Base-by-base conservation (phyloP, 2,329 filamentous ascomycete species). In the Colletotrichum sp. region DNA sequence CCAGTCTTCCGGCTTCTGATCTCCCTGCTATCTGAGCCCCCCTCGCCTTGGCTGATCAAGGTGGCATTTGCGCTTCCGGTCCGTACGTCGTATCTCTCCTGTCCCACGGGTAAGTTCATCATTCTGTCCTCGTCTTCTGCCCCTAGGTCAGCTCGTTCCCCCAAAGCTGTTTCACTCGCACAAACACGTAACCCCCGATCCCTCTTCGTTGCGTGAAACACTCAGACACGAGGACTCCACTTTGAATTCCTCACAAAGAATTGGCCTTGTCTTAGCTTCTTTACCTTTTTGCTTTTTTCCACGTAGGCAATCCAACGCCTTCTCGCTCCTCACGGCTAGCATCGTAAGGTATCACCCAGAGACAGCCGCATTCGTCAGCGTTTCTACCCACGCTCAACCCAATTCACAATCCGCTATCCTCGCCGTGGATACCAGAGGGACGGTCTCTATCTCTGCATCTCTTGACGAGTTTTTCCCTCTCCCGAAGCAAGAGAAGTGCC, bases 161-260 rank as follows among this genome's bases (percentile, higher is more conserved):
- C 62, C 66, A 66, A 47, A 51, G 21, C 62, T 65, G 71, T 71
- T 71, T 71, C 68, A 71, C 62, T 71, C 43, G 24, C 57, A 66
- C 55, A 65, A 66, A 57, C 33, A 66, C 68, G 43, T 66, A 73
- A 55, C 47, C 43, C 38, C 65, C 69, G 69, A 59, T 54, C 61
- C 47, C 66, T 64, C 72, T n/a, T 72, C 58, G 72, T 59, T 65
- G 69, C 36, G 58, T 72, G 70, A 74, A 58, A 72, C 72, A 72
- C 64, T 59, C 69, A 38, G 54, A 61, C 58, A 21, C 58, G 51
- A 27, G 15, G 62, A 74, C 64, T 69, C 70, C 72, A 74, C 59
- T 54, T 58, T 55, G 24, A 21, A 73, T 73, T 74, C 63, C 69
- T 54, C 59, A 16, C 54, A 31, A 36, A 69, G 72, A 74, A 63